Evolutionary conservation across 306 rosid species (phyloP).

Genomic region (Dalbergia oliveri): DNA sequence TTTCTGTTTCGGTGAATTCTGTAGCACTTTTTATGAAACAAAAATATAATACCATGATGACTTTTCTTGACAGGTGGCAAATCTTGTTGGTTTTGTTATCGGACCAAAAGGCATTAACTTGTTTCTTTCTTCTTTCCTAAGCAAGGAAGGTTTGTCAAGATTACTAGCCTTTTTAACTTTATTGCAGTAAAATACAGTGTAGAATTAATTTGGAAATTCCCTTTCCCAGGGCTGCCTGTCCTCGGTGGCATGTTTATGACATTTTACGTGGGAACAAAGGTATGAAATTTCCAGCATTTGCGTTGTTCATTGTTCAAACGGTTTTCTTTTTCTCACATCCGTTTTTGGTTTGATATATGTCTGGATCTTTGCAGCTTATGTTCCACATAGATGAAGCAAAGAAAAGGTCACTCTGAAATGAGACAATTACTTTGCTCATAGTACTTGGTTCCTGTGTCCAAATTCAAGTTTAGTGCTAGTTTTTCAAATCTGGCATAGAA

Average conservation of each 20-base stretch:
- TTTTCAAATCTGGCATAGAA: background rate
- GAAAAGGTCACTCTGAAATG: slow-evolving; percentile 48
- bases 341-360: slow-evolving; percentile 19
- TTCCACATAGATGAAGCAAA: slow-evolving; percentile 80
- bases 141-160: slow-evolving; percentile 66
- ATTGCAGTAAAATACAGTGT: slow-evolving; percentile 6
- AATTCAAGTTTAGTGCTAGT: slow-evolving; percentile 33
- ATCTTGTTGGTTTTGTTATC: slow-evolving; percentile 91
- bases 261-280: slow-evolving; percentile 93
- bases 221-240: slow-evolving; percentile 75
- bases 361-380: slow-evolving; percentile 71
- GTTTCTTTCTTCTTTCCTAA: slow-evolving; percentile 75
- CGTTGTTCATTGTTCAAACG: background rate
- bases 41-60: slow-evolving; percentile 3
- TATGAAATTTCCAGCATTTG: slow-evolving; percentile 38
- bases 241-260: slow-evolving; percentile 80
- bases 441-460: slow-evolving; percentile 12
- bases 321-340: slow-evolving; percentile 13
- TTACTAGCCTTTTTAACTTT: slow-evolving; percentile 23
- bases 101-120: slow-evolving; percentile 84
- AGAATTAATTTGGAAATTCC: slow-evolving; percentile 34
- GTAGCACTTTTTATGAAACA: slow-evolving; percentile 15
- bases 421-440: slow-evolving; percentile 15
- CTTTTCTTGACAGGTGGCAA: slow-evolving; percentile 73
- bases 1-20: slow-evolving; percentile 20